A percentile compares a stretch with the other conserved stretches of the same genome.
Conservation (phyloP, 2,329 filamentous ascomycete genomes). For the Trichophyton simii region DNA sequence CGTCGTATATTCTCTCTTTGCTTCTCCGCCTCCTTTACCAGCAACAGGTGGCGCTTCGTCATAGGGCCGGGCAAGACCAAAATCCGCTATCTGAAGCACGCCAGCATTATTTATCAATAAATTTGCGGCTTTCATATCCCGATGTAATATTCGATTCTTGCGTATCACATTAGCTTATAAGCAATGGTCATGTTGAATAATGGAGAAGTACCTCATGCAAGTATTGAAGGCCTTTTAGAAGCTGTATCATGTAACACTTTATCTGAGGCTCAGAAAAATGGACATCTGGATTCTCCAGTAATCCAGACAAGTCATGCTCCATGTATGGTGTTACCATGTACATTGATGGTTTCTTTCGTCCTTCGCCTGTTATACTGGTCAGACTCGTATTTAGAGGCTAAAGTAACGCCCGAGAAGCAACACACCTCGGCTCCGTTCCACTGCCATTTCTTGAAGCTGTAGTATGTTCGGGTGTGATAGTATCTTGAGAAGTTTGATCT, state of each 20-base stretch:
- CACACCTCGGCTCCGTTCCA: constrained; percentile 57
- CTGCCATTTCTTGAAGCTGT: constrained; percentile 85
- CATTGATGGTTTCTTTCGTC: constrained; percentile 66
- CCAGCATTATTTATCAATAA: constrained; percentile 90
- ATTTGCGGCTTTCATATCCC: constrained; percentile 98
- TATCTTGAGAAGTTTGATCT: constrained; percentile 94
- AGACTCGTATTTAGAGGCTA: neutral
- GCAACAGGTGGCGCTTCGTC: constrained; percentile 68
- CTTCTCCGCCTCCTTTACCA: constrained; percentile 70
- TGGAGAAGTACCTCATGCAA: constrained; percentile 54
- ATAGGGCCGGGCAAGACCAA: constrained; percentile 86
- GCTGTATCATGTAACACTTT: constrained; percentile 93
- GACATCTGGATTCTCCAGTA: constrained; percentile 88
- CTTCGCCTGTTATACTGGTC: constrained; percentile 45
- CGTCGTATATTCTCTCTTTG: constrained; percentile 84
- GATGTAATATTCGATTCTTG: constrained; percentile 68
- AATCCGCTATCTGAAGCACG: constrained; percentile 92
- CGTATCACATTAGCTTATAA: constrained; percentile 20
- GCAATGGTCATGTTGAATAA: neutral
- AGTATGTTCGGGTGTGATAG: constrained; percentile 85
- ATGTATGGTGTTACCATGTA: constrained; percentile 99
- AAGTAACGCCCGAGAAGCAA: constrained; percentile 10
- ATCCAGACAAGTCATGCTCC: constrained; percentile 95
- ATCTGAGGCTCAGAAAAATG: constrained; percentile 80
- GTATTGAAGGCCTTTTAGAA: constrained; percentile 80